Evolutionary conservation across 345 rosid species (phyloP).

Genomic region (Cardiospermum halicacabum): DNA sequence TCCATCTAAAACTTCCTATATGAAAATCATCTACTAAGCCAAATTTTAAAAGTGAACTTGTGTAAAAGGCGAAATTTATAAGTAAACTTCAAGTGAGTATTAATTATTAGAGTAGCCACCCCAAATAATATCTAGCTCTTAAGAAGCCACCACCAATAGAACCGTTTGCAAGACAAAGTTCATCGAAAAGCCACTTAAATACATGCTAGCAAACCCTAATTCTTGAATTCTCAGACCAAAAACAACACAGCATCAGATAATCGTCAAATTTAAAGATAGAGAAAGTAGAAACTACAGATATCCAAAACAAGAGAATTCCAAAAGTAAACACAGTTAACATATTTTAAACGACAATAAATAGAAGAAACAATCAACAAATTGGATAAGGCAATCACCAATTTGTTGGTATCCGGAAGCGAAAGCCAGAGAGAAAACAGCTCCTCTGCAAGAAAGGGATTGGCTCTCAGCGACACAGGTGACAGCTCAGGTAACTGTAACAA

Average conservation of each 20-base stretch:
- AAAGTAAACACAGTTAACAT: neutral
- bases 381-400: slow-evolving; percentile 43
- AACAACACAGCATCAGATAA: neutral
- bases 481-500: slow-evolving; percentile 78
- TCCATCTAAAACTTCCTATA: neutral
- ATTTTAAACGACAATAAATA: neutral
- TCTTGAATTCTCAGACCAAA: neutral
- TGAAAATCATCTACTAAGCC: neutral
- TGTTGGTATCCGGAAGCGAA: slow-evolving; percentile 73
- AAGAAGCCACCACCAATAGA: neutral
- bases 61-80: no score
- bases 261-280: neutral
- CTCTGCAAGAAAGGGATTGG: slow-evolving; percentile 63
- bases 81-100: neutral
- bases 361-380: neutral
- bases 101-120: neutral
- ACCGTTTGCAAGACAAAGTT: neutral
- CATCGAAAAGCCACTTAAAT: neutral
- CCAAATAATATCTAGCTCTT: neutral
- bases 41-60: neutral
- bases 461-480: slow-evolving; percentile 62
- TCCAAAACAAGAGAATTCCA: neutral
- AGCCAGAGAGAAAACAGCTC: slow-evolving; percentile 92
- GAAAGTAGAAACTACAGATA: neutral
- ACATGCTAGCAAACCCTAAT: neutral